phyloP scores from a whole-genome alignment of 176 grass and related monocot species.

The Raddia guianensis region DNA sequence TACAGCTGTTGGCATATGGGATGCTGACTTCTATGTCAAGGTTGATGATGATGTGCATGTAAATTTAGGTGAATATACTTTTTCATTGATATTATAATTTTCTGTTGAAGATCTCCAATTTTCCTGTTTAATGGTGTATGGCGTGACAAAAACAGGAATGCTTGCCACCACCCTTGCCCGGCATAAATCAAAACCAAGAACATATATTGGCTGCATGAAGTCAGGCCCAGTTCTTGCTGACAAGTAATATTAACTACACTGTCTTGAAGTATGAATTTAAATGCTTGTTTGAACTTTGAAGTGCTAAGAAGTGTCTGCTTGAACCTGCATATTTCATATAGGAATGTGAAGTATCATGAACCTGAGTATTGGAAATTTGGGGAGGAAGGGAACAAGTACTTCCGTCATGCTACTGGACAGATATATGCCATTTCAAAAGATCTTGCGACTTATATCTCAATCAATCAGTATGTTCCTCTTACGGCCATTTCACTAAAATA shows the following conservation, averaged over 20 bases:
- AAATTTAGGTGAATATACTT: conserved; percentile 78
- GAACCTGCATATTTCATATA: conserved; percentile 42
- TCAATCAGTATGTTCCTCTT: conserved; percentile 71
- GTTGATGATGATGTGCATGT: conserved; percentile 99
- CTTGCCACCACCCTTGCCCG: conserved; percentile 82
- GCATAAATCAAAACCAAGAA: conserved; percentile 90
- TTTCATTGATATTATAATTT: conserved; percentile 17
- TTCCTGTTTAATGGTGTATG: conserved; percentile 24
- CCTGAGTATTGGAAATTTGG: conserved; percentile 96
- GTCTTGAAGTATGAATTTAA: conserved; percentile 22
- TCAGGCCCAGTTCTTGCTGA: conserved; percentile 94
- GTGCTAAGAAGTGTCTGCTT: conserved; percentile 2
- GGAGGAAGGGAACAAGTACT: conserved; percentile 94
- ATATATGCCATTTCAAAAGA: conserved; percentile 92
- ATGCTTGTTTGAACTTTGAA: conserved; percentile 18
- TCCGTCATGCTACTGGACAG: conserved; percentile 88
- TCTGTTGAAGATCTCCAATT: conserved; percentile 1
- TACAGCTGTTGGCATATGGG: conserved; percentile 81
- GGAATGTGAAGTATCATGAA: conserved; percentile 90
- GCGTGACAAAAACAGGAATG: conserved; percentile 66
- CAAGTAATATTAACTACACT: conserved; percentile 63
- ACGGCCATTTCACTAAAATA: conserved; percentile 22
- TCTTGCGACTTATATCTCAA: conserved; percentile 94
- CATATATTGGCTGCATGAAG: conserved; percentile 99
- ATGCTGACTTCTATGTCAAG: conserved; percentile 97